These are phyloP conservation scores for Bipolaris oryzae DNA, from an alignment of 2,329 filamentous ascomycete genomes.

Conservation along the genomic window DNA sequence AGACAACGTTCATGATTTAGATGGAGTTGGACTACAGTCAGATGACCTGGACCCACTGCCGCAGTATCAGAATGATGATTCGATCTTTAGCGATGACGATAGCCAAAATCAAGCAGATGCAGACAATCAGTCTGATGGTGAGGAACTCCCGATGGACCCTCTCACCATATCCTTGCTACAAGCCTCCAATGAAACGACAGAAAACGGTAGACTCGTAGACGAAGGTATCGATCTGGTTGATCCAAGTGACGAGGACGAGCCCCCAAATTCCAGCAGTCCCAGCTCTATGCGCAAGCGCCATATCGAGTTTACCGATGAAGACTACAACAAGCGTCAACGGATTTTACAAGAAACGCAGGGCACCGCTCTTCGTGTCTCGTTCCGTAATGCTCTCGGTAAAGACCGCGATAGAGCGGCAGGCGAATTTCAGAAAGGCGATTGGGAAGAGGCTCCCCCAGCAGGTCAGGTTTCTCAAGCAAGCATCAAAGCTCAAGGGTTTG, in stretches of 20 bases:
- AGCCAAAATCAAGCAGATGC: constrained; percentile 35
- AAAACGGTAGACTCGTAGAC: constrained; percentile 21
- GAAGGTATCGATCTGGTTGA: constrained; percentile 29
- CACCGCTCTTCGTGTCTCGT: constrained; percentile 16
- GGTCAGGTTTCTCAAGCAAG: constrained; percentile 49
- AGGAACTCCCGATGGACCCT: constrained; percentile 38
- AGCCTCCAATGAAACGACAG: constrained; percentile 6
- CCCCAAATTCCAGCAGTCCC: constrained; percentile 4
- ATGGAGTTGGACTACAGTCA: background rate
- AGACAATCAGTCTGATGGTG: constrained; percentile 24
- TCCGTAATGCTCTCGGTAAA: constrained; percentile 14
- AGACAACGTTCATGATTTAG: background rate
- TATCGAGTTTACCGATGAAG: constrained; percentile 13
- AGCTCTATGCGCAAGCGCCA: constrained; percentile 28
- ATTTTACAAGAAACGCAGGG: constrained; percentile 14
- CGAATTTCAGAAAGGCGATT: constrained; percentile 3
- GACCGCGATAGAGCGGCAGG: background rate
- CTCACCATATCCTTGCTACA: constrained; percentile 36
- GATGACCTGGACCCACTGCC: background rate
- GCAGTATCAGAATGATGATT: constrained; percentile 11
- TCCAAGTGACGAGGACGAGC: constrained; percentile 19
- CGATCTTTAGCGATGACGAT: constrained; percentile 18
- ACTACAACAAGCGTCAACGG: constrained; percentile 23
- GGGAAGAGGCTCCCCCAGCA: constrained; percentile 18
- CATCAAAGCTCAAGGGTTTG: constrained; percentile 45